Conservation (phyloP, 352 stramenopile species). For the Pythium rhizo-oryzae region DNA sequence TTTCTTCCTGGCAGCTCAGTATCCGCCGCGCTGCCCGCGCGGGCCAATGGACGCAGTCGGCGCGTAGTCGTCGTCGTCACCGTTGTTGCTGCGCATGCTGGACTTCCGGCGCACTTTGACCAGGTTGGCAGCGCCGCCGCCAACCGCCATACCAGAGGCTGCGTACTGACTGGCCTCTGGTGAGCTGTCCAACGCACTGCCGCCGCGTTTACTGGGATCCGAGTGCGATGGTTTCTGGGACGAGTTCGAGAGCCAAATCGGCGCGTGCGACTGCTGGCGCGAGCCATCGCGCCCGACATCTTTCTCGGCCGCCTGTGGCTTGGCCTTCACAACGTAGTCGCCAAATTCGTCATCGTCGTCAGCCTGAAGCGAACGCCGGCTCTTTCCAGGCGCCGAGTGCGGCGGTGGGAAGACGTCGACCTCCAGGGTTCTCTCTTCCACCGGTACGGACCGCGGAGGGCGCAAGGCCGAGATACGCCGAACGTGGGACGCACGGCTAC, state of each 20-base stretch:
- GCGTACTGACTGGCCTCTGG: slow-evolving; percentile 13
- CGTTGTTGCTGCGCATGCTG: slow-evolving; percentile 50
- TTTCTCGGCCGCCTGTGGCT: neutral
- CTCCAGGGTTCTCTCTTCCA: slow-evolving; percentile 62
- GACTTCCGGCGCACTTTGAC: slow-evolving; percentile 75
- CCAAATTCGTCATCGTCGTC: slow-evolving; percentile 28
- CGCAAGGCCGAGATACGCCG: slow-evolving; percentile 69
- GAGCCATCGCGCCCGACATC: neutral
- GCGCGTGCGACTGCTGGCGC: slow-evolving; percentile 29
- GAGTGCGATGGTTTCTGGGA: neutral
- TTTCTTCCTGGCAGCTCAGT: neutral
- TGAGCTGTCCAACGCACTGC: neutral
- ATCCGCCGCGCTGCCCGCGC: slow-evolving; percentile 11
- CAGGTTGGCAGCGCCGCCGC: slow-evolving; percentile 58
- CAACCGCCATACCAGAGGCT: slow-evolving; percentile 32
- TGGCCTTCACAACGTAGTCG: slow-evolving; percentile 31
- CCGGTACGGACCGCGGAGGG: slow-evolving; percentile 62
- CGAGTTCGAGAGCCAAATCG: slow-evolving; percentile 62
- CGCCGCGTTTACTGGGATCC: slow-evolving; percentile 6
- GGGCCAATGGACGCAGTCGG: neutral
- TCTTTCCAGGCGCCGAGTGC: slow-evolving; percentile 69
- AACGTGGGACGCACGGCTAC: slow-evolving; percentile 74
- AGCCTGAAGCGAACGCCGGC: slow-evolving; percentile 34
- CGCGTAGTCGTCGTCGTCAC: slow-evolving; percentile 36
- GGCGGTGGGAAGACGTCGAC: slow-evolving; percentile 70